Percentiles rank a stretch among this genome's conserved stretches.
Evolutionary conservation across 2,329 filamentous ascomycete genomes (phyloP).

Genomic region (Fusarium pseudonygamai): DNA sequence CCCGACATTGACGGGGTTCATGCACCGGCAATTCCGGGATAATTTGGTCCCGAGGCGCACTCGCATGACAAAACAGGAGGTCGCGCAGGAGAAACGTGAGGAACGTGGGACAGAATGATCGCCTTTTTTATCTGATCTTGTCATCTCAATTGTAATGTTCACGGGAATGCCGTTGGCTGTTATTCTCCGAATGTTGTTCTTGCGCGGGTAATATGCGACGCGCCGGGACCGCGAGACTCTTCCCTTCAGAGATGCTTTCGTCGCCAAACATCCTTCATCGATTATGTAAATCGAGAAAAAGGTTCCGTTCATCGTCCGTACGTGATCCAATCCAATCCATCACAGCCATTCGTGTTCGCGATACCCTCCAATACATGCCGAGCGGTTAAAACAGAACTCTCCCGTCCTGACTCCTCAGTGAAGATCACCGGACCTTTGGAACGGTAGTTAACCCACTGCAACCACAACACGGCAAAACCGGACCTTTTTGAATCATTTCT

Average conservation of each 20-base stretch:
- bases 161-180: not conserved
- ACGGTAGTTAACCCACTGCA: not conserved
- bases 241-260: fast-evolving
- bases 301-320: not conserved
- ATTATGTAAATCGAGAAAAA: not conserved
- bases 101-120: not conserved
- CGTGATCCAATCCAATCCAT: not conserved
- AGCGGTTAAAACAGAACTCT: not conserved
- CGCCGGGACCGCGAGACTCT: not conserved
- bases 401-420: not conserved
- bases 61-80: not conserved
- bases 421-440: not conserved
- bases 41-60: not conserved
- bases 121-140: not conserved
- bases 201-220: not conserved
- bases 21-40: not conserved
- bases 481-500: not conserved
- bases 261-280: not conserved
- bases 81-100: not conserved
- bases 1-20: not conserved
- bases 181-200: not conserved
- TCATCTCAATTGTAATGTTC: not conserved
- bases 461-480: not conserved
- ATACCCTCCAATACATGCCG: not conserved
- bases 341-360: not conserved